A percentile compares a stretch with the other conserved stretches of the same genome.
phyloP scores from a whole-genome alignment of 179 eudicot genomes.

The Drosera spatulata region DNA sequence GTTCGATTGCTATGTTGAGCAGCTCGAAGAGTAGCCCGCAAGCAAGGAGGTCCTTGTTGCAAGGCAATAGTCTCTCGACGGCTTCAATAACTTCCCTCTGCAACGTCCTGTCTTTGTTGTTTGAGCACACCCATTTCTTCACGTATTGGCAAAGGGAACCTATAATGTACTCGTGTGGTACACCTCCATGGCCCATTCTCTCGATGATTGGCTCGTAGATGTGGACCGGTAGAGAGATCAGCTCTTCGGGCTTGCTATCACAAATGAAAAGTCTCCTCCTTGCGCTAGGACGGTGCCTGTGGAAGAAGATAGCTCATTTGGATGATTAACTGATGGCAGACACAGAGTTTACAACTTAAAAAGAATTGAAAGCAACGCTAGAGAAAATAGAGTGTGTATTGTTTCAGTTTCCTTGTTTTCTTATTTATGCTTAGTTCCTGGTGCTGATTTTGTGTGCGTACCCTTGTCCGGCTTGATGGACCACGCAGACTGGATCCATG shows the following conservation, averaged over 20 bases:
- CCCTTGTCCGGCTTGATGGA: constrained; percentile 3
- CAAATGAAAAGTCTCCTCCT: constrained; percentile 39
- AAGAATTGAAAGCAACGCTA: too few relatives aligned
- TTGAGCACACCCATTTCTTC: constrained; percentile 19
- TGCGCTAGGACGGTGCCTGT: constrained; percentile 4
- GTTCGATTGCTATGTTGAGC: constrained; percentile 22
- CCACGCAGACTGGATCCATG: constrained; percentile 5
- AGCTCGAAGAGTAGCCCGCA: constrained; percentile 35
- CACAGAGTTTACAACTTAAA: too few relatives aligned
- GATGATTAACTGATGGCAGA: too few relatives aligned
- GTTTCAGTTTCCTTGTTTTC: too few relatives aligned
- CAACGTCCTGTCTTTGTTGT: constrained; percentile 4
- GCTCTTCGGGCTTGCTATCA: constrained; percentile 21
- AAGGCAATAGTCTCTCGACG: constrained; percentile 45
- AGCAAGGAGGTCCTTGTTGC: constrained; percentile 24
- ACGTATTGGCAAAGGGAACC: constrained; percentile 42
- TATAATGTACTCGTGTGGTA: constrained; percentile 30
- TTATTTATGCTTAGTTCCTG: too few relatives aligned
- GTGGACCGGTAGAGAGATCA: constrained; percentile 29
- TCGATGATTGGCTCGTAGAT: constrained; percentile 37
- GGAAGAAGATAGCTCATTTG: too few relatives aligned
- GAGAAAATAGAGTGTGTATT: too few relatives aligned
- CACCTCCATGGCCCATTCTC: constrained; percentile 25
- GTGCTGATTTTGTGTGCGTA: not conserved
- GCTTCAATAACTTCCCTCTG: constrained; percentile 40